phyloP scores from a whole-genome alignment of 129 eudicot species.

The Helianthus annuus region HanXRQr2.0-SUNRISE NC_035436.2:177219111-177219610 shows the following conservation, averaged over 20 bases:
- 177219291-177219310: not conserved
- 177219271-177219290: no score
- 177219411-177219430: constrained; percentile 15
- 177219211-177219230: no score
- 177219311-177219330: not conserved
- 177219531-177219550: constrained; percentile 36
- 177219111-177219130: no score
- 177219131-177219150: no score
- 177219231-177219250: no score
- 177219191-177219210: no score
- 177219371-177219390: not conserved
- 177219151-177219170: no score
- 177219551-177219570: constrained; percentile 35
- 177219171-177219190: no score
- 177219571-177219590: constrained; percentile 24
- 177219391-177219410: not conserved
- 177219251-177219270: no score
- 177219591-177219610: constrained; percentile 13
- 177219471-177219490: constrained; percentile 30
- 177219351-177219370: not conserved
- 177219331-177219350: not conserved
- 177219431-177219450: constrained; percentile 22
- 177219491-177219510: constrained; percentile 34
- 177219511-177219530: constrained; percentile 35
- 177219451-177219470: constrained; percentile 19